Evolutionary conservation across 2,329 filamentous ascomycete genomes (phyloP).

Genomic region (Beauveria rudraprayagi): DNA sequence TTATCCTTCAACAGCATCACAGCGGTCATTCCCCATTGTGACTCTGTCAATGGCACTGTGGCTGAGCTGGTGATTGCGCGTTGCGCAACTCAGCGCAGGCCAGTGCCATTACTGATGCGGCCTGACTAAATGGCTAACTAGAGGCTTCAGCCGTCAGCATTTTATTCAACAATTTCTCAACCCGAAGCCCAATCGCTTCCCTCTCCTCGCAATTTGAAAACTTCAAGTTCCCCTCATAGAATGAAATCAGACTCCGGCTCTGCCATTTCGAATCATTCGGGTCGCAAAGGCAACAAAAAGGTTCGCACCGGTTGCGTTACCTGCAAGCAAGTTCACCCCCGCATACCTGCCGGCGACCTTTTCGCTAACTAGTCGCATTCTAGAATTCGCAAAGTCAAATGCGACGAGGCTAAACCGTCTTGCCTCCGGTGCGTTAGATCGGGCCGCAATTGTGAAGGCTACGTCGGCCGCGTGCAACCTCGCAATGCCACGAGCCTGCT

Average conservation of each 20-base stretch:
- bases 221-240: not conserved
- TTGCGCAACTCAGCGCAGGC: too few species aligned
- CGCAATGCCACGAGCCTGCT: conserved; percentile 10
- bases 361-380: not conserved
- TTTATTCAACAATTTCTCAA: not conserved
- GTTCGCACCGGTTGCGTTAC: conserved; percentile 45
- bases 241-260: not conserved
- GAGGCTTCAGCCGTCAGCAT: conserved; percentile 12
- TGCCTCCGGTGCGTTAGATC: conserved; percentile 47
- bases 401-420: conserved; percentile 45
- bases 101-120: too few species aligned
- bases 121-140: not conserved
- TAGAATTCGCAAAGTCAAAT: conserved; percentile 49
- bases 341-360: not conserved
- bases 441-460: conserved; percentile 50
- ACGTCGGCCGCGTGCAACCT: conserved; percentile 23
- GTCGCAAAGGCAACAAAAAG: conserved; percentile 36
- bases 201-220: not conserved
- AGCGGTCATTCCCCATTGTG: too few species aligned
- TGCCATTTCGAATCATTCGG: conserved; percentile 15
- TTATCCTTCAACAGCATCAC: too few species aligned
- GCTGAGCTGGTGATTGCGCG: too few species aligned
- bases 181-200: too few species aligned
- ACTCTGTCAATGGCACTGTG: too few species aligned
- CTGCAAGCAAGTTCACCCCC: conserved; percentile 39